Conservation (phyloP, 202 grass and related monocot genomes). For the Digitaria exilis region DNA sequence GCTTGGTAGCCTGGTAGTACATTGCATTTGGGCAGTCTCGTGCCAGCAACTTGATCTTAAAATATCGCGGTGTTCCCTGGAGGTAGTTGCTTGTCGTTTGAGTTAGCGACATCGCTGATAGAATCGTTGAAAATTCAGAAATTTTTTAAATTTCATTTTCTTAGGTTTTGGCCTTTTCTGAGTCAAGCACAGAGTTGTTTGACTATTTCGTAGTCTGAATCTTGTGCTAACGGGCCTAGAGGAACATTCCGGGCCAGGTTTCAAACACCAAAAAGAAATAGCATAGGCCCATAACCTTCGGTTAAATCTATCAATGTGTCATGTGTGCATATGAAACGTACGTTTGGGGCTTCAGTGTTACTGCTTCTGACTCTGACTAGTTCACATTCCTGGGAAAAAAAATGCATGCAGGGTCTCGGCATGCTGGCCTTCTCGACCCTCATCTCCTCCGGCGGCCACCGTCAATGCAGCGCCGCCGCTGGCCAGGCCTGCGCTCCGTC, state of each 20-base stretch:
- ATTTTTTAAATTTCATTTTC: background rate
- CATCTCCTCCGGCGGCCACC: constrained; percentile 30
- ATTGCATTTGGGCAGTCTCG: background rate
- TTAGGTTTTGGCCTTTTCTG: too few relatives aligned
- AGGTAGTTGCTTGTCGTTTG: background rate
- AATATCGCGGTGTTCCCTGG: background rate
- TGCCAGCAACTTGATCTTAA: background rate
- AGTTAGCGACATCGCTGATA: background rate
- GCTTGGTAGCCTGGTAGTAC: background rate
- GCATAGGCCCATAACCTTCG: too few relatives aligned
- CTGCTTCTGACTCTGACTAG: background rate
- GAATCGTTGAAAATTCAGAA: background rate
- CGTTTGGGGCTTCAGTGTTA: background rate
- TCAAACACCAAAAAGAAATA: too few relatives aligned
- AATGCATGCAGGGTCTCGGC: constrained; percentile 49
- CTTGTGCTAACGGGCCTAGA: background rate
- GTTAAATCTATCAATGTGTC: too few relatives aligned
- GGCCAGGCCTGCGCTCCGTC: constrained; percentile 37
- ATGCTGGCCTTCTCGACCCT: constrained; percentile 61
- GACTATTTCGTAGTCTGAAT: background rate
- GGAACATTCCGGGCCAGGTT: background rate
- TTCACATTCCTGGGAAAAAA: background rate
- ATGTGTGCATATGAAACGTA: background rate
- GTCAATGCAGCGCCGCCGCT: constrained; percentile 30
- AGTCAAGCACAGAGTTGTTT: background rate